Base-by-base conservation (phyloP, 2,329 filamentous ascomycete species). In the Triangularia verruculosa region DNA sequence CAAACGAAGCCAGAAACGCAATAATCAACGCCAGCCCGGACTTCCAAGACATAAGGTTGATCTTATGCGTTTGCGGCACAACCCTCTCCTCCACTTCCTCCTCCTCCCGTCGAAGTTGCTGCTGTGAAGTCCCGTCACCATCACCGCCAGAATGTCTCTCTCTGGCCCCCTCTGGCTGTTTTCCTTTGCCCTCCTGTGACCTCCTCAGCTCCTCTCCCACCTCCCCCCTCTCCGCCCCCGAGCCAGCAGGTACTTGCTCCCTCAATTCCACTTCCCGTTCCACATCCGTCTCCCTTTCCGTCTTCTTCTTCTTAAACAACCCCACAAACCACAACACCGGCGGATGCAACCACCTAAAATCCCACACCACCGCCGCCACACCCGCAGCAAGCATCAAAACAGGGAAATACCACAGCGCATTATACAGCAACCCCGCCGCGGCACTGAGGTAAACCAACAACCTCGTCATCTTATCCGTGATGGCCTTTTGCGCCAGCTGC, bases 351-450 rank as follows among this genome's bases (percentile, higher is more conserved):
- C 82, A 82, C 51, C 79, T 78, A 52, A 76, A 77, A 73, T 91
- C 89, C 78, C 84, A 86, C 0, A 83, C 60, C 0, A 86, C 73
- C 0, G 85, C 83, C 0, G 75, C 73, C 1, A 80, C 11, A 0
- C 88, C 89, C 0, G 82, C 84, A 1, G 79, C 67, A 0, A 83
- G 68, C 74, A 92, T 87, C 4, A 92, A 71, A 0, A 85, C 70
- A 0, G 90, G 90, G 54, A 91, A 92, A 68, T 90, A 93, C 90
- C 90, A 93, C 0, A 92, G 75, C 0, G 88, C 84, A 57, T 86
- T 91, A 69, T 92, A 92, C 57, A 89, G 79, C 67, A 92, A 75
- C 0, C 89, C 90, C 0, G 87, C 88, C 8, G 82, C 80, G 0
- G 79, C 89, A 2, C 83, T 83, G 6, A 88, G 70, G 12, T 91